Evolutionary conservation across 2,329 filamentous ascomycete genomes (phyloP), one percentile per base, ranked within the genome.

Genomic region (Fusarium foetens): DNA sequence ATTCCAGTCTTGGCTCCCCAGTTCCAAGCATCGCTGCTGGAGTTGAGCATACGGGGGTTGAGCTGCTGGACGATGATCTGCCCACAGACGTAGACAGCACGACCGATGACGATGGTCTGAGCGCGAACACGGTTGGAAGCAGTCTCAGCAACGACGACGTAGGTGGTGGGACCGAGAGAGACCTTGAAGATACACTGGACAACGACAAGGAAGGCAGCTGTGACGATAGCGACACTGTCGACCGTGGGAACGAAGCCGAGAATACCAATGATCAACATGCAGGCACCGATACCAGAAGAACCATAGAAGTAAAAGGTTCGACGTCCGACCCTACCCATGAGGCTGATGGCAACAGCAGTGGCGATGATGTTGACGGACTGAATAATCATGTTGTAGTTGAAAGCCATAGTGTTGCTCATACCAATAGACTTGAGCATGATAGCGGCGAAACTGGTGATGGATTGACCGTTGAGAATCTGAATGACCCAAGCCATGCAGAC

Each of bases 81-180:
- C 75, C 78, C 14, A 78, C 85, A 23, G 62, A 84, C 87, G 74
- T 81, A 83, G 27, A 84, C 64, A 59, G 80, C 83, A 39, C 84
- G 70, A 8, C 81, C 84, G 13, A 86, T 73, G 5, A 84, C 84
- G n/a, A 86, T 82, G 0, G 83, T 83, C 75, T 85, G 83, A 35
- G 82, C 83, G 17, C 84, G 80, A 17, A 86, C 79, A 58, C 83
- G 83, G n/a, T 82, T 85, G 12, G 83, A 84, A 0, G 81, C 78
- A 3, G 84, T 79, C 75, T 86, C 84, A 5, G 82, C 89, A 5
- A 97, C 94, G 29, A 97, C 87, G 0, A 93, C 95, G 83, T 96
- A 97, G 81, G 92, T 94, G 19, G 97, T 93, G 55, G 68, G 81
- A 4, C 81, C 81, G 2, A 83, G 77, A 12, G 80, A 82, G 29